These are phyloP conservation scores for Komagataella pastoris DNA, from an alignment of 805 yeast genomes.

Conservation along the genomic window DNA sequence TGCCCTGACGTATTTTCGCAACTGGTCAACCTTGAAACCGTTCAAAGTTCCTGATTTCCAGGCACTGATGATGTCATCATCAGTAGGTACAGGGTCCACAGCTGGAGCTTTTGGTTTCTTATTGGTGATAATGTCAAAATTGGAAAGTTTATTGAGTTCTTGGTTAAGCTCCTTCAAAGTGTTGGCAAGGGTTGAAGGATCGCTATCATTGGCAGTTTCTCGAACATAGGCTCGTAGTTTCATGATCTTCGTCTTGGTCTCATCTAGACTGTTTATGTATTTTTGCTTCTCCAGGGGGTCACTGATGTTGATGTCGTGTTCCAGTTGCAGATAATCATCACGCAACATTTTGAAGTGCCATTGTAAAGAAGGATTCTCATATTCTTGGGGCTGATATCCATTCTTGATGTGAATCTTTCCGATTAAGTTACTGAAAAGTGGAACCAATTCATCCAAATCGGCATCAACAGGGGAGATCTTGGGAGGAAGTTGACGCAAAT, in stretches of 20 bases:
- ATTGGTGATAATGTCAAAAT: constrained; percentile 6
- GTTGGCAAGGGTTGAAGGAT: constrained; percentile 3
- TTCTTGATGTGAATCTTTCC: constrained; percentile 27
- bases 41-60: constrained; percentile 23
- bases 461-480: constrained; percentile 7
- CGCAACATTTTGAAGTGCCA: constrained; percentile 55
- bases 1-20: constrained; percentile 23
- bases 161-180: constrained; percentile 8
- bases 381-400: constrained; percentile 44
- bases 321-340: constrained; percentile 50
- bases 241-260: constrained; percentile 2
- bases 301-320: constrained; percentile 11
- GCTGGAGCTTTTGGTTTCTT: constrained; percentile 5
- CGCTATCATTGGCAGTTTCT: constrained; percentile 1
- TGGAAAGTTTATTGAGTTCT: constrained; percentile 11
- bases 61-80: constrained; percentile 25
- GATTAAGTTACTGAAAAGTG: constrained; percentile 15
- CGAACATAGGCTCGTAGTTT: constrained; percentile 3
- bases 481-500: constrained; percentile 52
- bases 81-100: constrained; percentile 13
- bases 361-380: constrained; percentile 52
- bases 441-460: constrained; percentile 11
- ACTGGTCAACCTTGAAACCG: constrained; percentile 26
- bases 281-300: constrained; percentile 1
- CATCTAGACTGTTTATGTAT: constrained; percentile 3